These are phyloP conservation scores for Psilocybe azurescens DNA, from an alignment of 768 basidiomycete genomes.

Conservation along the genomic window DNA sequence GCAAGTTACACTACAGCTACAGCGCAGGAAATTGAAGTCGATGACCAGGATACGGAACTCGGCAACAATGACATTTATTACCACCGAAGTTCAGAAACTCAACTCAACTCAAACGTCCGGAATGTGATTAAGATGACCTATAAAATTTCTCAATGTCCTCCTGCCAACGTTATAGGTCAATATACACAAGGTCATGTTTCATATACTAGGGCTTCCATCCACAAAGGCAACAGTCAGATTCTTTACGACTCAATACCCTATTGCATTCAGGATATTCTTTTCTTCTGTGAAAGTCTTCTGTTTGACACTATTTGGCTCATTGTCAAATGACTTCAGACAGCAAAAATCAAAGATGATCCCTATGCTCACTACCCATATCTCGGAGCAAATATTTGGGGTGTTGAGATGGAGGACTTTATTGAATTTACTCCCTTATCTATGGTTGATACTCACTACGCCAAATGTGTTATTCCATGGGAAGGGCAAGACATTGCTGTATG, in stretches of 20 bases:
- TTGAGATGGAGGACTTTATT: neutral
- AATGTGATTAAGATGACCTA: no score
- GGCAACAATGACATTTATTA: neutral
- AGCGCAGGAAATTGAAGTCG: neutral
- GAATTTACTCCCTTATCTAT: neutral
- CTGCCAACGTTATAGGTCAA: no score
- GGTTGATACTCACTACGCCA: slow-evolving; percentile 12
- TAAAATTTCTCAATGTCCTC: no score
- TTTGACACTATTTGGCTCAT: slow-evolving; percentile 4
- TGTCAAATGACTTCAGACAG: neutral
- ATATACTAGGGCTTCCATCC: no score
- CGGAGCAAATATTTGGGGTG: slow-evolving; percentile 10
- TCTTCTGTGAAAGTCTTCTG: neutral
- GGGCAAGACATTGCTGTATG: no score
- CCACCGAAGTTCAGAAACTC: no score
- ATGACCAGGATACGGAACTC: neutral
- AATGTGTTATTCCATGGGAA: slow-evolving; percentile 2
- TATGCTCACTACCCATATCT: slow-evolving; percentile 4
- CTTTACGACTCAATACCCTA: neutral
- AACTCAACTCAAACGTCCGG: no score
- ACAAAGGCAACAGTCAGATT: slow-evolving; percentile 14
- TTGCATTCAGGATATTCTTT: slow-evolving; percentile 8
- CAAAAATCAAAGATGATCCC: slow-evolving; percentile 2
- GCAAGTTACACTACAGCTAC: neutral
- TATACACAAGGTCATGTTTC: no score